phyloP scores from a whole-genome alignment of 2,329 filamentous ascomycete genomes.

The Fusarium fujikuroi region DNA sequence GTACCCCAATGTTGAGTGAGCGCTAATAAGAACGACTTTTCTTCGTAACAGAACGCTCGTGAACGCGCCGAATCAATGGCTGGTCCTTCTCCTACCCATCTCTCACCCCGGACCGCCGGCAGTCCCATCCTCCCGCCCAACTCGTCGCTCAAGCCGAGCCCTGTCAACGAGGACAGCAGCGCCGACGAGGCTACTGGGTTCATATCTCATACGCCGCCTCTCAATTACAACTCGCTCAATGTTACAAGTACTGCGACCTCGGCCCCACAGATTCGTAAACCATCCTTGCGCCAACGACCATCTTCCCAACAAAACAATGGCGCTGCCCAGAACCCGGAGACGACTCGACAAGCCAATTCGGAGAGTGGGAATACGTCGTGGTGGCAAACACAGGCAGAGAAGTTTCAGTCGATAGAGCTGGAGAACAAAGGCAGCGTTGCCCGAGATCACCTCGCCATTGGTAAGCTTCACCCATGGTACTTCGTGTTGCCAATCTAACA shows the following conservation, averaged over 20 bases:
- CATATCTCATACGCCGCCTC: constrained; percentile 48
- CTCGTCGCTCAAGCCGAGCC: constrained; percentile 27
- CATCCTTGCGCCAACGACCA: constrained; percentile 13
- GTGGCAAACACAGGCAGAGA: constrained; percentile 61
- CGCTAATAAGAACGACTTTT: constrained; percentile 23
- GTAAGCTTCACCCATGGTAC: constrained; percentile 54
- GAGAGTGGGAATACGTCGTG: constrained; percentile 52
- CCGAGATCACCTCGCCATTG: constrained; percentile 82
- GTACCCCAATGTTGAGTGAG: neutral
- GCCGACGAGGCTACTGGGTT: constrained; percentile 58
- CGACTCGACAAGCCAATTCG: constrained; percentile 31
- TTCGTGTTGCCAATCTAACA: constrained; percentile 3
- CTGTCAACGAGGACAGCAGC: constrained; percentile 39
- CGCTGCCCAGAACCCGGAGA: constrained; percentile 8
- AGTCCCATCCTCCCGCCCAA: constrained; percentile 34
- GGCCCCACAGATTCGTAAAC: constrained; percentile 30
- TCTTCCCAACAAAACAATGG: constrained; percentile 15
- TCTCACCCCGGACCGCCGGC: constrained; percentile 22
- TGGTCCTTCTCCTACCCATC: constrained; percentile 30
- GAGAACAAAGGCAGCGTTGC: constrained; percentile 90
- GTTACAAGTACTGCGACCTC: constrained; percentile 30
- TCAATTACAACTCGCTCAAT: constrained; percentile 55
- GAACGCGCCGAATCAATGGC: constrained; percentile 57
- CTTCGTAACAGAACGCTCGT: constrained; percentile 52
- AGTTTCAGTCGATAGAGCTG: constrained; percentile 74